A percentile compares a stretch with the other conserved stretches of the same genome.
Conservation (phyloP, 352 stramenopile genomes). For the Hyaloperonospora arabidopsidis region DNA sequence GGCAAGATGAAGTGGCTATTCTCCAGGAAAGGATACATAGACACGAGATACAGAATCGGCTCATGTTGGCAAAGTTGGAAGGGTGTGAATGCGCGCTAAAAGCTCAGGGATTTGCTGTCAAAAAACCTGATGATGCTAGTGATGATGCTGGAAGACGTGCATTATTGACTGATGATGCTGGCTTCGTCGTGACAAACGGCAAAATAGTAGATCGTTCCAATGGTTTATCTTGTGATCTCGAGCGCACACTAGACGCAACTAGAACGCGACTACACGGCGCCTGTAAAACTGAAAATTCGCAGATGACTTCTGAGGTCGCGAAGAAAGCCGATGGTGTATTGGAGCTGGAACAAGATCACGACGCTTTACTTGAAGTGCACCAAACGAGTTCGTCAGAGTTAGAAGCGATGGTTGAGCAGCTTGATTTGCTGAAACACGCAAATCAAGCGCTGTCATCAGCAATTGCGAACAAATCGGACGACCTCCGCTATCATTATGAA, state of each 20-base stretch:
- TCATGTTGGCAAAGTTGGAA: constrained; percentile 20
- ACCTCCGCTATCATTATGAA: constrained; percentile 18
- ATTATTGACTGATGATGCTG: constrained; percentile 13
- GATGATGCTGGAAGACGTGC: constrained; percentile 11
- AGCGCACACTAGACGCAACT: constrained; percentile 27
- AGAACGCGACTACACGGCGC: constrained; percentile 30
- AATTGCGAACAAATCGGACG: constrained; percentile 19
- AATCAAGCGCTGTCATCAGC: constrained; percentile 28
- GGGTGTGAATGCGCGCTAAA: constrained; percentile 26
- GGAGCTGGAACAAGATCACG: constrained; percentile 57
- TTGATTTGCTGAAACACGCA: constrained; percentile 24
- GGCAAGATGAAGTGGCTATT: constrained; percentile 9
- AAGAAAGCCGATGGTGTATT: constrained; percentile 54
- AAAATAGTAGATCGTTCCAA: constrained; percentile 15
- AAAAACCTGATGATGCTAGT: constrained; percentile 4
- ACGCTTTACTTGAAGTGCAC: constrained; percentile 31
- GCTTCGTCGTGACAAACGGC: constrained; percentile 13
- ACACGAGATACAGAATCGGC: constrained; percentile 23
- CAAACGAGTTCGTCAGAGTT: constrained; percentile 30
- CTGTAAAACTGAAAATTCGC: constrained; percentile 63
- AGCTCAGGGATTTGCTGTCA: constrained; percentile 13
- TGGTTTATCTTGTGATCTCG: constrained; percentile 11
- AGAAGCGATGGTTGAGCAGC: constrained; percentile 22
- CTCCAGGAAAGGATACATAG: constrained; percentile 21
- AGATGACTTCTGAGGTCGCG: constrained; percentile 69